Evolutionary conservation across 805 yeast genomes (phyloP), one percentile per base, ranked within the genome.

Genomic region (Sugiyamaella chiloensis): DNA sequence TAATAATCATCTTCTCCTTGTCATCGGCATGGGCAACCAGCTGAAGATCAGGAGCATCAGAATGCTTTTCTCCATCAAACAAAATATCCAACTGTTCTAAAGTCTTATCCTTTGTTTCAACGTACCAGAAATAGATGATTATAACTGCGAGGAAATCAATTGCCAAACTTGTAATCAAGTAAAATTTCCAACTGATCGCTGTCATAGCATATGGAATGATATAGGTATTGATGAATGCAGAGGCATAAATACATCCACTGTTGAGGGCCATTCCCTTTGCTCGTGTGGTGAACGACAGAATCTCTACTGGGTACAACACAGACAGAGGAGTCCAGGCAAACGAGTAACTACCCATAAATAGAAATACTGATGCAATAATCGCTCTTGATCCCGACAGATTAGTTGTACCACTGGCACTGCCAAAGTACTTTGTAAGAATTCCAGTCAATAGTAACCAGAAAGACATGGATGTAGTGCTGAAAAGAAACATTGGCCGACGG

Each of bases 401-500:
- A 14, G 37, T 34, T 4, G 37, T 16, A 5, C 37, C 37, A 16
- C 37, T 34, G 3, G 37, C 37, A 19, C 37, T 34, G 4, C 37
- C 37, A 19, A 14, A 34, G 21, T 34, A 34, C 20, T 34, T 34
- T 12, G 37, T 34, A 12, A 34, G 20, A 12, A 34, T 34, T 34
- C 37, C 37, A 4, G 37, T 34, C 37, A 34, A 16, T 11, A 34
- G 16, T 11, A 34, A 21, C 37, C 37, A 34, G 5, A 34, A 7
- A 19, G 37, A 3, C 37, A 34, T 34, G 11, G 37, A 34, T 34
- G 37, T 11, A 3, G 37, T 34, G 37, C 37, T 34, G 20, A 34
- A 34, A 11, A 34, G 37, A 12, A 76, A 73, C 46, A 81, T 61
- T 26, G 76, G 74, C 67, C 90, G 75, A 75, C 91, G 79, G 59